Evolutionary conservation across 495 filamentous ascomycete genomes (phyloP).

Genomic region (Penicillium macrosclerotiorum): DNA sequence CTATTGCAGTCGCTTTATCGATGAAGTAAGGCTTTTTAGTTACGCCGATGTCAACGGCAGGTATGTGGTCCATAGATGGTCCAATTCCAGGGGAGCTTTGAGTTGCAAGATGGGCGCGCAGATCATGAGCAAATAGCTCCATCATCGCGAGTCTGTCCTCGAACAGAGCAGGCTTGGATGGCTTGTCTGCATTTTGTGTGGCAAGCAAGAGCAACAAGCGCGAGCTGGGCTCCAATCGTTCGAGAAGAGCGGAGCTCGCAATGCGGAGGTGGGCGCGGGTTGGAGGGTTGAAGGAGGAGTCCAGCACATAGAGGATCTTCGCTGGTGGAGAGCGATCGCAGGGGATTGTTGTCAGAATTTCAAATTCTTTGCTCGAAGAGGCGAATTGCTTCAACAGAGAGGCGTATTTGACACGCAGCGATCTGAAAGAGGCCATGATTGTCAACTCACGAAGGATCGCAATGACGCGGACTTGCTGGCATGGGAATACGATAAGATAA

Average conservation of each 20-base stretch:
- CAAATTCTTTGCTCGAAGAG: constrained; percentile 53
- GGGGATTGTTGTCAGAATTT: constrained; percentile 57
- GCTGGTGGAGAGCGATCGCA: constrained; percentile 20
- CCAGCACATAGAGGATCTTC: constrained; percentile 74
- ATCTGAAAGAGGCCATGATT: constrained; percentile 41
- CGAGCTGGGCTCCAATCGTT: constrained; percentile 31
- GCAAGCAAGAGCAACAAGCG: constrained; percentile 79
- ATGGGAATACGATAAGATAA: neutral
- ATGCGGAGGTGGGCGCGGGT: constrained; percentile 80
- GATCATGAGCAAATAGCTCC: constrained; percentile 70
- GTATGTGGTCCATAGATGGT: constrained; percentile 20
- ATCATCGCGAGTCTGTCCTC: constrained; percentile 85
- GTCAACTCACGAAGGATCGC: neutral
- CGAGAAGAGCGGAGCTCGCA: constrained; percentile 61
- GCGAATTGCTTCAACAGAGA: constrained; percentile 57
- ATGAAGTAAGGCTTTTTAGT: constrained; percentile 81
- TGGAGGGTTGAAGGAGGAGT: constrained; percentile 95
- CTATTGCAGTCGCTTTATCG: constrained; percentile 76
- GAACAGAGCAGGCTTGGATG: constrained; percentile 76
- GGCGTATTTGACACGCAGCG: constrained; percentile 31
- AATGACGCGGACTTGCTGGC: neutral
- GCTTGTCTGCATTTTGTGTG: constrained; percentile 92
- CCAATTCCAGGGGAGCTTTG: neutral
- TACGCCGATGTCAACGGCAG: constrained; percentile 72
- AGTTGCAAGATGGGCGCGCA: constrained; percentile 39